A percentile compares a stretch with the other conserved stretches of the same genome.
Conservation (phyloP, 176 grass and related monocot species). For the Hordeum marinum region DNA sequence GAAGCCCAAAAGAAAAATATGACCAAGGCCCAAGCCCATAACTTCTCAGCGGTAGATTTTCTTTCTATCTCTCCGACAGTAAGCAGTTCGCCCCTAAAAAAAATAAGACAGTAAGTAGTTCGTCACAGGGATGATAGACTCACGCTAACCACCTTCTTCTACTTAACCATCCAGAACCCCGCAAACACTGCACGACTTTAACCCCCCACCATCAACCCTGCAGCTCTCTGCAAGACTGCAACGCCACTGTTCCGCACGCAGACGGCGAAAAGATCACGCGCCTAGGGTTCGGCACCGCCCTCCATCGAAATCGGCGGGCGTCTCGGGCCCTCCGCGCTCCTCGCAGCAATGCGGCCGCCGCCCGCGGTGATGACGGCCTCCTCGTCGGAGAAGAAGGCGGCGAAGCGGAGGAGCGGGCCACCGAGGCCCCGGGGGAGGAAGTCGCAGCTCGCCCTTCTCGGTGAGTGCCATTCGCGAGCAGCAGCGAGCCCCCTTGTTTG, state of each 20-base stretch:
- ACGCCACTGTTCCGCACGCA: neutral
- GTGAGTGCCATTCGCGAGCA: slow-evolving; percentile 16
- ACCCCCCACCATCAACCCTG: neutral
- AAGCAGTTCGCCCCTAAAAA: no score
- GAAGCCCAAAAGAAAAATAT: neutral
- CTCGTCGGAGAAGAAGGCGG: neutral
- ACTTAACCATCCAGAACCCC: neutral
- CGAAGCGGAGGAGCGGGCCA: slow-evolving; percentile 15
- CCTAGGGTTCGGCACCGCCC: neutral
- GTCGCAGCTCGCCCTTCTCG: slow-evolving; percentile 39
- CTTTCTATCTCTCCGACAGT: neutral
- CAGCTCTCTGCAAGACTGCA: neutral
- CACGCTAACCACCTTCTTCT: neutral
- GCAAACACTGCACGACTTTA: neutral
- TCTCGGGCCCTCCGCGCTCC: neutral
- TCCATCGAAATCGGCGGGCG: slow-evolving; percentile 14
- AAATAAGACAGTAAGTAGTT: neutral
- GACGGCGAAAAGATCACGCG: neutral
- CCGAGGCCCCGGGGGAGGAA: slow-evolving; percentile 35
- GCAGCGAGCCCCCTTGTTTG: neutral
- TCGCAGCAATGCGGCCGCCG: neutral
- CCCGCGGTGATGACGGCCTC: neutral
- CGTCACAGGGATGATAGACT: neutral
- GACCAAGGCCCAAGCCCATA: neutral
- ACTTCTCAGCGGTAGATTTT: neutral